Percentiles rank a stretch among this genome's conserved stretches.
Evolutionary conservation across 305 asterid genomes (phyloP).

Genomic region (Striga hermonthica): DNA sequence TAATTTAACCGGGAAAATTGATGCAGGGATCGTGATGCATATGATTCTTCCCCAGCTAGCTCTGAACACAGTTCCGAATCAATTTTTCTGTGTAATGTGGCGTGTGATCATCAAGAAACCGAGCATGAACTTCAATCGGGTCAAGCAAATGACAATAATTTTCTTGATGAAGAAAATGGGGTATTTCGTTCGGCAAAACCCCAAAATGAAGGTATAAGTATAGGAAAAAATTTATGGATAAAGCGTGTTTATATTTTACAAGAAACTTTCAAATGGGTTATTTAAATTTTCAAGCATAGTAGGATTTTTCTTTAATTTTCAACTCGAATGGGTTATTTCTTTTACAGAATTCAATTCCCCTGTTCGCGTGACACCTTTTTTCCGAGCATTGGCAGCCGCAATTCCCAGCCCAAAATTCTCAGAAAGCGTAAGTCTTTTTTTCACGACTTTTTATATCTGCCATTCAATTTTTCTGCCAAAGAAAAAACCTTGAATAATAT

Average conservation of each 20-base stretch:
- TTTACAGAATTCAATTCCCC: conserved; percentile 60
- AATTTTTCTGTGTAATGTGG: conserved; percentile 35
- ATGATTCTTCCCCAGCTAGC: conserved; percentile 39
- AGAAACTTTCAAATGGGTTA: neutral
- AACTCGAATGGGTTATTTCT: neutral
- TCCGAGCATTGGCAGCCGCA: conserved; percentile 79
- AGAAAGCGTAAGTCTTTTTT: conserved; percentile 70
- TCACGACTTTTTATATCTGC: neutral
- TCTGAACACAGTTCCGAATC: conserved; percentile 64
- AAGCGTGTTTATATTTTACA: neutral
- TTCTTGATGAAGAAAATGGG: conserved; percentile 43
- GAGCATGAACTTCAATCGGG: conserved; percentile 44
- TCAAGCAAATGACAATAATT: conserved; percentile 38
- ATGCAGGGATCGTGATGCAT: conserved; percentile 58
- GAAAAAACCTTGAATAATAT: too few relatives aligned
- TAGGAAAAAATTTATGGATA: neutral
- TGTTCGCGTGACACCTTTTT: conserved; percentile 67
- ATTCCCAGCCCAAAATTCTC: conserved; percentile 89
- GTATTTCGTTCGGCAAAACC: conserved; percentile 34
- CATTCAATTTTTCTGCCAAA: too few relatives aligned
- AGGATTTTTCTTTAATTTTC: neutral
- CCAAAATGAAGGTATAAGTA: conserved; percentile 45
- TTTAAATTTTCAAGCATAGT: too few relatives aligned
- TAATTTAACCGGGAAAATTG: conserved; percentile 27
- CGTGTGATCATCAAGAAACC: conserved; percentile 37